Conservation (phyloP, 202 grass and related monocot species). For the Panicum virgatum region DNA sequence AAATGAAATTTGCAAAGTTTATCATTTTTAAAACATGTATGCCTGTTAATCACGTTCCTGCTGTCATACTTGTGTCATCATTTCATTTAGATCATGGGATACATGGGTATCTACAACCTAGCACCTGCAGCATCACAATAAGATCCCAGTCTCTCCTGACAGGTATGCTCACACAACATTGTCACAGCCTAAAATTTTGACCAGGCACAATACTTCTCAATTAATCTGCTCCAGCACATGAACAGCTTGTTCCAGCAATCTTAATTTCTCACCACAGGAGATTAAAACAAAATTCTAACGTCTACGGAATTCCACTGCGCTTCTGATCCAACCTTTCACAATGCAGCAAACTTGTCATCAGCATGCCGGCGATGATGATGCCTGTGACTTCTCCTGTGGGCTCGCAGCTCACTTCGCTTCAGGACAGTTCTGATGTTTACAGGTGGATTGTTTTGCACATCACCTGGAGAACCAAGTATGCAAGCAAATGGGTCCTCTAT, state of each 20-base stretch:
- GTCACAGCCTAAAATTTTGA: not conserved
- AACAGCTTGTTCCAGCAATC: not conserved
- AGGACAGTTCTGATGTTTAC: not conserved
- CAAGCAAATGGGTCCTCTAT: slow-evolving; percentile 57
- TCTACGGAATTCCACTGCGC: not conserved
- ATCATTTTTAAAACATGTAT: no score
- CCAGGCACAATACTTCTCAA: not conserved
- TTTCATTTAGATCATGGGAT: not conserved
- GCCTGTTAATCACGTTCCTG: no score
- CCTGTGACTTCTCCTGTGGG: slow-evolving; percentile 35
- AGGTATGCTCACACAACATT: not conserved
- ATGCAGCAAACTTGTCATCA: slow-evolving; percentile 11
- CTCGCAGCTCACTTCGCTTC: slow-evolving; percentile 38
- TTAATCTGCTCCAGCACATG: not conserved
- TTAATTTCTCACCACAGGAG: not conserved
- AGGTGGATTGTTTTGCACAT: slow-evolving; percentile 26
- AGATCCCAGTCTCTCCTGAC: not conserved
- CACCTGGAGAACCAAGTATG: slow-evolving; percentile 44
- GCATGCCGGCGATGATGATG: slow-evolving; percentile 29
- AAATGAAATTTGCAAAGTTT: no score
- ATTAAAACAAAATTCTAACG: not conserved
- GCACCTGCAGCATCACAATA: not conserved
- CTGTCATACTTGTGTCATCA: no score
- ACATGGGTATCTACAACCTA: no score
- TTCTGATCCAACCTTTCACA: slow-evolving; percentile 9